phyloP scores from a whole-genome alignment of 2,329 filamentous ascomycete genomes.

The Pseudogymnoascus verrucosus region DNA sequence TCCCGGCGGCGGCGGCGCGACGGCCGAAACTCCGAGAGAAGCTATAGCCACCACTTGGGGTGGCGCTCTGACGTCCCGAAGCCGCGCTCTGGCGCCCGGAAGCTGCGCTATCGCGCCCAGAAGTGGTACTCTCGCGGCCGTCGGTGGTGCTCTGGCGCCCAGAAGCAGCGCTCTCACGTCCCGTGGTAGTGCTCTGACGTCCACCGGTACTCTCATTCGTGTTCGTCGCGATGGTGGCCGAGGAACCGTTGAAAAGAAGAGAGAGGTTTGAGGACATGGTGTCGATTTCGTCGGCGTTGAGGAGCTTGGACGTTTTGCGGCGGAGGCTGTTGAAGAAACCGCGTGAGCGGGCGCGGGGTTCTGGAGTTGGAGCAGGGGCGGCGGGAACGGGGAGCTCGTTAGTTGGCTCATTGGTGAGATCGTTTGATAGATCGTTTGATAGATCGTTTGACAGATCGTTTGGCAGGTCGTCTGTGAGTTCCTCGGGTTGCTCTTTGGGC shows the following conservation, averaged over 20 bases:
- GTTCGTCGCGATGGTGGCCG: background rate
- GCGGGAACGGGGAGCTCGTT: background rate
- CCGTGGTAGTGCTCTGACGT: too few relatives aligned
- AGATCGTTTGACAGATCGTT: slow-evolving; percentile 3
- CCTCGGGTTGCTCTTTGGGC: background rate
- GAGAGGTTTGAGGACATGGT: background rate
- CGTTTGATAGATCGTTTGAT: background rate
- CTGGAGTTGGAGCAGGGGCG: accelerated
- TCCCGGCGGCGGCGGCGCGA: background rate
- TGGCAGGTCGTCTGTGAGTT: slow-evolving; percentile 14
- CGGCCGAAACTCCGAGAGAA: too few relatives aligned
- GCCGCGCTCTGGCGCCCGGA: too few relatives aligned
- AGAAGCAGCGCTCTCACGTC: too few relatives aligned
- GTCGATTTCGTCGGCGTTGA: background rate
- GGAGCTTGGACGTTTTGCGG: background rate
- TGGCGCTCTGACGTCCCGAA: too few relatives aligned
- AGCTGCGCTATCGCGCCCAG: too few relatives aligned
- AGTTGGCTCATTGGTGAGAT: background rate
- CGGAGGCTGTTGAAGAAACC: background rate
- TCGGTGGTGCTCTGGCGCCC: too few relatives aligned
- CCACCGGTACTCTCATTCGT: background rate
- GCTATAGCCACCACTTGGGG: too few relatives aligned
- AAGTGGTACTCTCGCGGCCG: too few relatives aligned
- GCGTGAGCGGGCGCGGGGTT: background rate
- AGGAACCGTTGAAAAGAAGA: background rate